phyloP scores from a whole-genome alignment of 208 protist genomes.

The Leishmania gerbilli region DNA sequence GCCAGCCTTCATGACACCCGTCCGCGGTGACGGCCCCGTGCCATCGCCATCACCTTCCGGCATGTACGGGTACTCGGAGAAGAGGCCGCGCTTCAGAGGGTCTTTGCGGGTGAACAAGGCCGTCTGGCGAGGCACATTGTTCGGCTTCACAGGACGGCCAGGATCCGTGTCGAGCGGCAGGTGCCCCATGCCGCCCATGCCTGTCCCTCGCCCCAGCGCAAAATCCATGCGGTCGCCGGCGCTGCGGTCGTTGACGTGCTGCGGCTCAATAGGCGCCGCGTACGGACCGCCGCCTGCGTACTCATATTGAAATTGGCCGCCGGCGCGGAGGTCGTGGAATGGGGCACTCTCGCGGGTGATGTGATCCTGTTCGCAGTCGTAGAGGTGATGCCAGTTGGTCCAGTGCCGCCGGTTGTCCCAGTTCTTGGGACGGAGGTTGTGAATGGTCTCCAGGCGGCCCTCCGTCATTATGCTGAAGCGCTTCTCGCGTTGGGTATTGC shows the following conservation, averaged over 20 bases:
- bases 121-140: constrained; percentile 42
- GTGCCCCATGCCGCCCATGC: constrained; percentile 52
- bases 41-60: constrained; percentile 48
- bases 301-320: constrained; percentile 92
- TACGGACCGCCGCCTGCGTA: constrained; percentile 70
- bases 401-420: constrained; percentile 91
- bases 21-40: constrained; percentile 26
- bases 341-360: constrained; percentile 85
- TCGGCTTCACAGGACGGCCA: constrained; percentile 46
- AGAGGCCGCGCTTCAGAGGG: constrained; percentile 79
- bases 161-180: constrained; percentile 76
- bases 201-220: constrained; percentile 53
- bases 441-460: constrained; percentile 86
- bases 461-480: constrained; percentile 85
- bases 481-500: background rate
- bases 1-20: constrained; percentile 69
- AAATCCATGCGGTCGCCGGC: constrained; percentile 89
- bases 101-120: constrained; percentile 76
- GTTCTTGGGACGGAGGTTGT: constrained; percentile 91
- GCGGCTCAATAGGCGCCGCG: constrained; percentile 49
- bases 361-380: constrained; percentile 89
- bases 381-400: constrained; percentile 92
- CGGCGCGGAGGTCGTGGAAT: constrained; percentile 88
- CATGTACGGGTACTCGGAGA: constrained; percentile 82
- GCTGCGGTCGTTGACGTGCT: constrained; percentile 56